Evolutionary conservation across 805 yeast species (phyloP).

Genomic region (Candida nanaspora): DNA sequence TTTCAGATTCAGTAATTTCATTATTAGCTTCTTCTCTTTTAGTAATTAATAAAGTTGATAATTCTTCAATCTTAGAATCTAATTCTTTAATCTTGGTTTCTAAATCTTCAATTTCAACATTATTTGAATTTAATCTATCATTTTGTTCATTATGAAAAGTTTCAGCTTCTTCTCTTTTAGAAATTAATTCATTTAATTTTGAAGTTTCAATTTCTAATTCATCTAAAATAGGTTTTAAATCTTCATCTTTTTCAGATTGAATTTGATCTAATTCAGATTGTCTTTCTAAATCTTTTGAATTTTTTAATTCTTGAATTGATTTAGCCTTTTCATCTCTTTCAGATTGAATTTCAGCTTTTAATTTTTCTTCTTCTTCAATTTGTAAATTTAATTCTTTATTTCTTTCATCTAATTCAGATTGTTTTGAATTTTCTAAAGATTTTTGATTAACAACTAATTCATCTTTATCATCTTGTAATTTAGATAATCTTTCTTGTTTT

Average conservation of each 20-base stretch:
- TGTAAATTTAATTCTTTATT: constrained; percentile 35
- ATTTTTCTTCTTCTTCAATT: constrained; percentile 31
- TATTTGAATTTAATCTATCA: constrained; percentile 35
- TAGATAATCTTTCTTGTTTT: constrained; percentile 33
- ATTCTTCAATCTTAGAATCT: constrained; percentile 28
- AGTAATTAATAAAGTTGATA: constrained; percentile 2
- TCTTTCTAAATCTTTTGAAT: constrained; percentile 36
- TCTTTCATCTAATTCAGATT: constrained; percentile 33
- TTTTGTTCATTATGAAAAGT: constrained; percentile 37
- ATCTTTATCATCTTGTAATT: constrained; percentile 41
- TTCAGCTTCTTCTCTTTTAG: constrained; percentile 39
- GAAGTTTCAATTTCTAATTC: constrained; percentile 43
- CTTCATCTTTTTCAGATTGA: constrained; percentile 47
- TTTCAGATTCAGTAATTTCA: constrained; percentile 19
- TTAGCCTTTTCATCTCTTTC: constrained; percentile 38
- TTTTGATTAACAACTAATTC: constrained; percentile 38
- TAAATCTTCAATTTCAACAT: constrained; percentile 34
- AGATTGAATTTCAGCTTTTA: constrained; percentile 32
- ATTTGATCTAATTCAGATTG: constrained; percentile 36
- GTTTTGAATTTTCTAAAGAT: constrained; percentile 31
- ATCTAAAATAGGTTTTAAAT: constrained; percentile 46
- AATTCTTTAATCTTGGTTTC: constrained; percentile 32
- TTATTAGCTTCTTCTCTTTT: constrained; percentile 23
- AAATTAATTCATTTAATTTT: constrained; percentile 41
- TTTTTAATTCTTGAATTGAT: constrained; percentile 35